Conservation (phyloP, 768 basidiomycete species). For the Rhizopogon vinicolor region DNA sequence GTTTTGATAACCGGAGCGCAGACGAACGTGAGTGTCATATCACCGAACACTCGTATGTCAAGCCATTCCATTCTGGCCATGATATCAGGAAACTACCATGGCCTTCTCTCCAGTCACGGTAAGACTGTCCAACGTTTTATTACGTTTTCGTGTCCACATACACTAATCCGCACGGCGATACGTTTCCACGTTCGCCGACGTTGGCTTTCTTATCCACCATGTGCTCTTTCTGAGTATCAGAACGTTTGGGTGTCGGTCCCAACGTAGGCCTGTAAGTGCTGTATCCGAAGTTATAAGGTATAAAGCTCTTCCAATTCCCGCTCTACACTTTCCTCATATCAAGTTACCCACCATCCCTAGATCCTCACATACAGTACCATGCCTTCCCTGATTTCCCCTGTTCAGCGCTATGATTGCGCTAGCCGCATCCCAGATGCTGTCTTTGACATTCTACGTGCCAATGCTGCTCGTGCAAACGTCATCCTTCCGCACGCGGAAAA, state of each 20-base stretch:
- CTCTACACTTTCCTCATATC: slow-evolving; percentile 8
- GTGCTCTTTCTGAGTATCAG: slow-evolving; percentile 14
- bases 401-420: slow-evolving; percentile 5
- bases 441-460: slow-evolving; percentile 21
- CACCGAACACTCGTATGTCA: background rate
- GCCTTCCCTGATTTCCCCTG: slow-evolving; percentile 6
- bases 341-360: slow-evolving; percentile 8
- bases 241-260: slow-evolving; percentile 4
- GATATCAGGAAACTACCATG: background rate
- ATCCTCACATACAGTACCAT: slow-evolving; percentile 6
- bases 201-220: slow-evolving; percentile 3
- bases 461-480: slow-evolving; percentile 34
- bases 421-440: slow-evolving; percentile 19
- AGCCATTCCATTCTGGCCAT: too few relatives aligned
- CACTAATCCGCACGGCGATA: background rate
- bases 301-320: background rate
- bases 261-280: background rate
- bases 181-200: background rate
- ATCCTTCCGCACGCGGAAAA: slow-evolving; percentile 37
- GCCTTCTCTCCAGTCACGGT: background rate
- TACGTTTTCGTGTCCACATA: background rate
- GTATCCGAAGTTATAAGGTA: background rate
- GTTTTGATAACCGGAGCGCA: background rate
- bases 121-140: background rate
- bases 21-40: background rate